These are phyloP conservation scores for Chaetomium tenue DNA, from an alignment of 495 filamentous ascomycete genomes.

Conservation along the genomic window DNA sequence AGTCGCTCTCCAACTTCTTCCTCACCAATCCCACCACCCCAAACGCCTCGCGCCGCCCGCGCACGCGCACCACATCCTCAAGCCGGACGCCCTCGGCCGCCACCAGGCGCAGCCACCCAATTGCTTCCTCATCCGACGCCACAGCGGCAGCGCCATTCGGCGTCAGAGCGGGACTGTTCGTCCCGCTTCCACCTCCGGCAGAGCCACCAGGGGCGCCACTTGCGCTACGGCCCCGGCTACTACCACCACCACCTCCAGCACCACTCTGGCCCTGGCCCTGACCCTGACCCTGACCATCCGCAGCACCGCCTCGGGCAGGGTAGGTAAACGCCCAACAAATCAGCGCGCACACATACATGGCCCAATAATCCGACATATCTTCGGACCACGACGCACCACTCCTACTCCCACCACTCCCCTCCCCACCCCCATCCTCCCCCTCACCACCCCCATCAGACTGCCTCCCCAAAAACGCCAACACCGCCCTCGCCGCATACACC, in stretches of 20 bases:
- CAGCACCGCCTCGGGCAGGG: background rate
- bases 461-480: constrained; percentile 31
- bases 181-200: constrained; percentile 7
- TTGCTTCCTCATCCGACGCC: constrained; percentile 45
- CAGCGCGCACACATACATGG: constrained; percentile 47
- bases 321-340: constrained; percentile 49
- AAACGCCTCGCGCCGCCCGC: constrained; percentile 36
- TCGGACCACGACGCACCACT: constrained; percentile 23
- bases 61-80: constrained; percentile 33
- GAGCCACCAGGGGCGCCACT: background rate
- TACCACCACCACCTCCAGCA: background rate
- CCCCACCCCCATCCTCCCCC: background rate
- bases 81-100: constrained; percentile 49
- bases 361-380: constrained; percentile 52
- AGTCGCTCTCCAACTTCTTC: constrained; percentile 43
- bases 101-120: constrained; percentile 63
- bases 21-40: constrained; percentile 43
- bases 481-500: constrained; percentile 37
- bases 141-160: background rate
- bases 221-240: constrained; percentile 18
- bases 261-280: background rate
- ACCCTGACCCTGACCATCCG: background rate
- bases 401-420: constrained; percentile 5
- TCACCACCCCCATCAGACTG: constrained; percentile 8
- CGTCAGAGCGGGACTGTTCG: constrained; percentile 18